Percentiles rank a stretch among this genome's conserved stretches.
Evolutionary conservation across 2,329 filamentous ascomycete genomes (phyloP).

Genomic region (Nothophaeocryptopus gaeumannii): DNA sequence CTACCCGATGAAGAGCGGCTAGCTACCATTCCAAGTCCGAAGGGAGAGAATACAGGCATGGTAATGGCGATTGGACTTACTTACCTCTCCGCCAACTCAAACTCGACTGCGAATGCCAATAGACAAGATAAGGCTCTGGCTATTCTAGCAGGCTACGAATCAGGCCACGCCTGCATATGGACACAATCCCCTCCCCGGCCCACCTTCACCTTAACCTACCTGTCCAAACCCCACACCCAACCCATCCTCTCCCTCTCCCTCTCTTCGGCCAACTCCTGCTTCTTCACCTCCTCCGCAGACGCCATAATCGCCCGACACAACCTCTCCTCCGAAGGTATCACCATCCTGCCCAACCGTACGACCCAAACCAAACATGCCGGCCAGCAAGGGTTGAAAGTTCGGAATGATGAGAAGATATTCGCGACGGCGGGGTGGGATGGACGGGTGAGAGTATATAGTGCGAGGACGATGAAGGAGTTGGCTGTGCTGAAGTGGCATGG

Average conservation of each 20-base stretch:
- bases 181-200: conserved; percentile 31
- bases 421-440: conserved; percentile 93
- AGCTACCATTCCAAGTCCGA: conserved; percentile 55
- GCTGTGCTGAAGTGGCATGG: conserved; percentile 94
- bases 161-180: conserved; percentile 66
- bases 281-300: conserved; percentile 81
- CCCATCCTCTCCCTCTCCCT: conserved; percentile 67
- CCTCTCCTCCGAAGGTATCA: conserved; percentile 38
- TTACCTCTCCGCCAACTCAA: conserved; percentile 42
- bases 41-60: conserved; percentile 65
- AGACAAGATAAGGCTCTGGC: conserved; percentile 55
- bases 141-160: conserved; percentile 79
- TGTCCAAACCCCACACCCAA: conserved; percentile 68
- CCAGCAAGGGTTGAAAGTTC: conserved; percentile 75
- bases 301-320: conserved; percentile 74
- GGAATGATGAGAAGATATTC: conserved; percentile 78
- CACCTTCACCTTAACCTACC: conserved; percentile 55
- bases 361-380: conserved; percentile 83
- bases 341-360: conserved; percentile 34
- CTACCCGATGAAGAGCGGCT: conserved; percentile 72
- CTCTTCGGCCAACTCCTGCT: conserved; percentile 50
- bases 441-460: conserved; percentile 71
- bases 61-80: conserved; percentile 68
- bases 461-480: conserved; percentile 77
- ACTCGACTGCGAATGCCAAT: conserved; percentile 36